A percentile compares a stretch with the other conserved stretches of the same genome.
Evolutionary conservation across 2,329 filamentous ascomycete genomes (phyloP).

Genomic region (Escovopsis sp.): DNA sequence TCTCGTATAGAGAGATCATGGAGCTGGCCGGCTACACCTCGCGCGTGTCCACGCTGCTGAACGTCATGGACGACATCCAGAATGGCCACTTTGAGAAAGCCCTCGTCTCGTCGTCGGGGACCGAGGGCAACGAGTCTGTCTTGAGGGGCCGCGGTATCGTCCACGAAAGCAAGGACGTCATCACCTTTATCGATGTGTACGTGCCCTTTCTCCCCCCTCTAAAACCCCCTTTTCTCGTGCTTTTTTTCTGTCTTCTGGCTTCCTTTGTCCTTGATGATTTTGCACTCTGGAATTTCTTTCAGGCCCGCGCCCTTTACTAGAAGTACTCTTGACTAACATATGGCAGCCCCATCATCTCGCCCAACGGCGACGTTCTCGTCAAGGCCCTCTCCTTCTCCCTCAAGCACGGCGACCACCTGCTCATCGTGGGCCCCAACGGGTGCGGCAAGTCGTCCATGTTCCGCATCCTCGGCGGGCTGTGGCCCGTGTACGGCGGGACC

Average conservation of each 20-base stretch:
- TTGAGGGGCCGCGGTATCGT: conserved; percentile 70
- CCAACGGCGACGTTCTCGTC: conserved; percentile 87
- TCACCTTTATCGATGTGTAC: conserved; percentile 71
- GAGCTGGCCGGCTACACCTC: conserved; percentile 93
- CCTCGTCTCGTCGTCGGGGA: conserved; percentile 76
- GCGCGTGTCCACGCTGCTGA: conserved; percentile 73
- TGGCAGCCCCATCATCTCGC: conserved; percentile 71
- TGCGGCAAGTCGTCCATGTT: conserved; percentile 95
- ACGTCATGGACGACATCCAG: conserved; percentile 89
- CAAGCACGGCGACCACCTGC: conserved; percentile 71
- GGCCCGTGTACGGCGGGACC: conserved; percentile 92
- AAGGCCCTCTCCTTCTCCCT: conserved; percentile 77
- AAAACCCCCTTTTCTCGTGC: too few species aligned
- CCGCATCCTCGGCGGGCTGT: conserved; percentile 87
- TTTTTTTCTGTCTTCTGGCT: background rate
- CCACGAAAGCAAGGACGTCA: conserved; percentile 59
- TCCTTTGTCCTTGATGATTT: too few species aligned
- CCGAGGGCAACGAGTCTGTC: conserved; percentile 67
- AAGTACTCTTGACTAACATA: too few species aligned
- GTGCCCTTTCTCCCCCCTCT: conserved; percentile 12
- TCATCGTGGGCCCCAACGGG: conserved; percentile 92
- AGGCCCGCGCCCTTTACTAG: too few species aligned
- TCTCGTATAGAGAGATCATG: conserved; percentile 93
- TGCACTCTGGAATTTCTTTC: too few species aligned
- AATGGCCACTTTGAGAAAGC: conserved; percentile 91